phyloP scores from a whole-genome alignment of 768 basidiomycete species.

The Amanita thiersii region DNA sequence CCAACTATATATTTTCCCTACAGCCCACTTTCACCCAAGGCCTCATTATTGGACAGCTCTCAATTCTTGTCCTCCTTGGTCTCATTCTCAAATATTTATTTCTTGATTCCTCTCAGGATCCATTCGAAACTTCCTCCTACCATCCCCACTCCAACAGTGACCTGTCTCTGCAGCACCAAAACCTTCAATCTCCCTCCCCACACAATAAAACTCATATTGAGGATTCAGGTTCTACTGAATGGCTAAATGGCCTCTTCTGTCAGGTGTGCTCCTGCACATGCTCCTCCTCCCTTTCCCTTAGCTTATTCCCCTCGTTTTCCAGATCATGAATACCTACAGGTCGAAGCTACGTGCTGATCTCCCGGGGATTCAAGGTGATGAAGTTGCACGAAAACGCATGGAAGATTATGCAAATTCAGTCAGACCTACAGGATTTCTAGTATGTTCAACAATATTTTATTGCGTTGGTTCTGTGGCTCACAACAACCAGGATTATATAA shows the following conservation, averaged over 20 bases:
- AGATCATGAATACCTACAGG: conserved; percentile 71
- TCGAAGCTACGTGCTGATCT: conserved; percentile 68
- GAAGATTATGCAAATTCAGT: conserved; percentile 78
- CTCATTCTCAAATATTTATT: conserved; percentile 93
- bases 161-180: conserved; percentile 29
- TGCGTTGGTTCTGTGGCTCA: conserved; percentile 2
- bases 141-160: conserved; percentile 50
- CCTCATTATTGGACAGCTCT: conserved; percentile 85
- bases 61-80: conserved; percentile 67
- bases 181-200: conserved; percentile 15
- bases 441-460: conserved; percentile 22
- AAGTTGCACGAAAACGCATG: conserved; percentile 69
- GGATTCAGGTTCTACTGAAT: conserved; percentile 69
- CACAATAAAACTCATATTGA: conserved; percentile 18
- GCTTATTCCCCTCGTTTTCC: conserved; percentile 1
- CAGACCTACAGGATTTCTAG: conserved; percentile 62
- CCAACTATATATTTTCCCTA: conserved; percentile 61
- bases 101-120: conserved; percentile 65
- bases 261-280: conserved; percentile 44
- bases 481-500: conserved; percentile 65
- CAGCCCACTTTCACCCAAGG: conserved; percentile 95
- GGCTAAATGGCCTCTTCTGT: conserved; percentile 82
- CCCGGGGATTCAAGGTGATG: conserved; percentile 69
- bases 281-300: neutral
- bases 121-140: conserved; percentile 48